These are phyloP conservation scores for Kazachstania africana DNA, from an alignment of 805 yeast genomes.

Conservation along the genomic window DNA sequence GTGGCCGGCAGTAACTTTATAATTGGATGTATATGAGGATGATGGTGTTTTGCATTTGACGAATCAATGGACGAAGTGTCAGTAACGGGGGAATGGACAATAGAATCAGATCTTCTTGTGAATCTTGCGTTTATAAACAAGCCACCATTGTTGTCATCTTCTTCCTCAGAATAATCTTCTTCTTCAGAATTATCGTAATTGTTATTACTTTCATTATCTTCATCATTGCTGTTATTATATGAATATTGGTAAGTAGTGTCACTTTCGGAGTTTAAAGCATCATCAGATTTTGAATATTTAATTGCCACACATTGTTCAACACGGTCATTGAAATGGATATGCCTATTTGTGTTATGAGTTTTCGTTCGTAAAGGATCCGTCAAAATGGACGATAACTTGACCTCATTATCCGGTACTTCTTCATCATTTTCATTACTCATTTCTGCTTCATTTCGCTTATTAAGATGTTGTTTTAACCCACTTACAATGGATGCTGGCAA, in stretches of 20 bases:
- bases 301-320: constrained; percentile 91
- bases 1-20: constrained; percentile 82
- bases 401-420: too few relatives aligned
- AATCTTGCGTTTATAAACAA: constrained; percentile 24
- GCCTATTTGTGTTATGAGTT: constrained; percentile 30
- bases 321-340: constrained; percentile 84
- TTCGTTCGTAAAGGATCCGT: too few relatives aligned
- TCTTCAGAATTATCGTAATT: constrained; percentile 5
- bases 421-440: too few relatives aligned
- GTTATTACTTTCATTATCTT: background rate
- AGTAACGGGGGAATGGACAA: constrained; percentile 16
- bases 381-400: constrained; percentile 15
- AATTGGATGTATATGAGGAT: constrained; percentile 32
- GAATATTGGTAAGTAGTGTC: too few relatives aligned
- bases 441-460: too few relatives aligned
- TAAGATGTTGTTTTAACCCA: too few relatives aligned
- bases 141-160: constrained; percentile 25
- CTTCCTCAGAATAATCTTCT: constrained; percentile 5
- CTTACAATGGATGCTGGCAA: too few relatives aligned
- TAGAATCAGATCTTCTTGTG: constrained; percentile 19
- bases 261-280: too few relatives aligned
- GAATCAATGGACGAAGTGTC: constrained; percentile 19
- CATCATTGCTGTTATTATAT: too few relatives aligned
- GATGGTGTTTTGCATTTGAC: too few relatives aligned
- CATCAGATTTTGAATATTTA: constrained; percentile 17